phyloP scores from a whole-genome alignment of 1,284 basidiomycete genomes.

The Malassezia cuniculi region DNA sequence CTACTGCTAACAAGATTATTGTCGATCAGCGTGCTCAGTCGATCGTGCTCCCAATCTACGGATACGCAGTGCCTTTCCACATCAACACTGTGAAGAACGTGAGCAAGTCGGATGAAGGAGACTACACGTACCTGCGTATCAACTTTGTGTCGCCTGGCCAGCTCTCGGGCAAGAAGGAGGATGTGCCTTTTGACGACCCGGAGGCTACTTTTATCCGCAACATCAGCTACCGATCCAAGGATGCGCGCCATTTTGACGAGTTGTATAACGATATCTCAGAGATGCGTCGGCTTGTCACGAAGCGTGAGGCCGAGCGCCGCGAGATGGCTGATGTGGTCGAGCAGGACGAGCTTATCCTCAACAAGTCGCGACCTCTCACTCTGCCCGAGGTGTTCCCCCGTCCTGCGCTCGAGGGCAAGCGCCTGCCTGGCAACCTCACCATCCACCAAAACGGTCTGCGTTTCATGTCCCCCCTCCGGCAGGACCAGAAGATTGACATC shows the following conservation, averaged over 20 bases:
- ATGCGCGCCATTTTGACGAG: slow-evolving; percentile 73
- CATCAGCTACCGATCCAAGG: slow-evolving; percentile 80
- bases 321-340: slow-evolving; percentile 96
- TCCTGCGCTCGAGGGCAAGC: slow-evolving; percentile 82
- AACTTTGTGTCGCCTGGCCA: slow-evolving; percentile 98
- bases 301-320: slow-evolving; percentile 92
- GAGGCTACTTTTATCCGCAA: slow-evolving; percentile 93
- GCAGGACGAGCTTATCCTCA: slow-evolving; percentile 73
- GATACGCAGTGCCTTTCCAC: slow-evolving; percentile 92
- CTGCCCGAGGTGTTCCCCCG: slow-evolving; percentile 86
- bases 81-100: slow-evolving; percentile 97
- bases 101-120: slow-evolving; percentile 91
- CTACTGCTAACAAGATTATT: slow-evolving; percentile 55
- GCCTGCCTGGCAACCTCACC: slow-evolving; percentile 80
- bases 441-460: slow-evolving; percentile 95
- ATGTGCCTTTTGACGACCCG: slow-evolving; percentile 97
- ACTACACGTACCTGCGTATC: slow-evolving; percentile 84
- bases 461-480: slow-evolving; percentile 61
- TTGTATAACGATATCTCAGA: slow-evolving; percentile 86
- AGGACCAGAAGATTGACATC: slow-evolving; percentile 48
- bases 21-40: slow-evolving; percentile 83
- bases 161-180: slow-evolving; percentile 94
- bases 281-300: slow-evolving; percentile 89
- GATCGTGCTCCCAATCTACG: slow-evolving; percentile 81
- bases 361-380: slow-evolving; percentile 51